Conservation (phyloP, 768 basidiomycete species). For the Mycena olivaceomarginata region DNA sequence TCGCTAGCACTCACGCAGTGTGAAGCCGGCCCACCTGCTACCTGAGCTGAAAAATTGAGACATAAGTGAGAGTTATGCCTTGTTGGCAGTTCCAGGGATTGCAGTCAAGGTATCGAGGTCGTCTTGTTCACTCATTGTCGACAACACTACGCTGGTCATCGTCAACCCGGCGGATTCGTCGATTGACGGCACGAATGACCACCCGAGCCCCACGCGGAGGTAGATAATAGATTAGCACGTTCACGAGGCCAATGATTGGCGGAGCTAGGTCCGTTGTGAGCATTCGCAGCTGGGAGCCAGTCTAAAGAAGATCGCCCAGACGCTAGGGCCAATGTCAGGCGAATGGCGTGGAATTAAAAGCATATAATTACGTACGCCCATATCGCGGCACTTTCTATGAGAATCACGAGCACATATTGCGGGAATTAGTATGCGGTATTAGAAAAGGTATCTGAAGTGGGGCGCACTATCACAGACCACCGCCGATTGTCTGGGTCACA, state of each 20-base stretch:
- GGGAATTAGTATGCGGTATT: constrained; percentile 11
- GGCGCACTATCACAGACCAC: background rate
- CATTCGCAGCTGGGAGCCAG: constrained; percentile 2
- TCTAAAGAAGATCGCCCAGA: constrained; percentile 10
- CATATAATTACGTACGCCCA: constrained; percentile 12
- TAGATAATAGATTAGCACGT: constrained; percentile 11
- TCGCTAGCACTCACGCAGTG: background rate
- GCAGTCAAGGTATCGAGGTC: background rate
- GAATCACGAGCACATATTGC: constrained; percentile 7
- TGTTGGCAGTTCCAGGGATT: constrained; percentile 1
- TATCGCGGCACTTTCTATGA: constrained; percentile 5
- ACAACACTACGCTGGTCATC: constrained; percentile 6
- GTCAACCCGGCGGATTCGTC: background rate
- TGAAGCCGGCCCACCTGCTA: constrained; percentile 1
- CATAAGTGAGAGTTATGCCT: constrained; percentile 1
- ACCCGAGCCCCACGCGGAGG: constrained; percentile 10
- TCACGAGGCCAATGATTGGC: constrained; percentile 6
- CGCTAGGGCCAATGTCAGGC: background rate
- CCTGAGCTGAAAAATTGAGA: background rate
- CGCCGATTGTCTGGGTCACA: constrained; percentile 11
- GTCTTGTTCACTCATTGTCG: constrained; percentile 4
- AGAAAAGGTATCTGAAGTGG: constrained; percentile 2
- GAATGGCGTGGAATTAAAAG: constrained; percentile 7
- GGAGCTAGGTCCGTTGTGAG: constrained; percentile 8
- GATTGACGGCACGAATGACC: constrained; percentile 2